These are phyloP conservation scores for Cercospora sesami DNA, from an alignment of 2,329 filamentous ascomycete species.

Conservation along the genomic window DNA sequence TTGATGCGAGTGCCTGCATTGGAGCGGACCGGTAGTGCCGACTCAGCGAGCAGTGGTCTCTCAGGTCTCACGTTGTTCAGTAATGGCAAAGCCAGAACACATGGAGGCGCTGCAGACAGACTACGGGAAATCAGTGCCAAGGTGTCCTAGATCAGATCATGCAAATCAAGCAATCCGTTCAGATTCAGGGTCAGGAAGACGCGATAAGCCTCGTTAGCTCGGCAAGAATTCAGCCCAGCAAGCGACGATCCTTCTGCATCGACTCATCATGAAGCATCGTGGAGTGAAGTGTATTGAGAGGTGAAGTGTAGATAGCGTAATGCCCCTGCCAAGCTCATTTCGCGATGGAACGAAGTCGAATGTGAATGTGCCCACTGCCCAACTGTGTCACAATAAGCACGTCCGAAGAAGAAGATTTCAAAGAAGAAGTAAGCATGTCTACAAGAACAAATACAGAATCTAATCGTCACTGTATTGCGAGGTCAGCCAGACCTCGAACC, in stretches of 20 bases:
- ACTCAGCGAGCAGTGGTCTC: conserved; percentile 30
- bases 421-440: not conserved
- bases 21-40: conserved; percentile 29
- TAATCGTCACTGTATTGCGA: not conserved
- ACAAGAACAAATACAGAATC: not conserved
- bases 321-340: too few relatives aligned
- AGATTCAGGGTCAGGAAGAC: not conserved
- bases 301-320: too few relatives aligned
- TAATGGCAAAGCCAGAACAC: conserved; percentile 22
- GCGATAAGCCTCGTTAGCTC: not conserved
- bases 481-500: not conserved
- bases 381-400: not conserved
- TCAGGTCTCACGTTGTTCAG: conserved; percentile 28
- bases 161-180: not conserved
- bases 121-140: conserved; percentile 29
- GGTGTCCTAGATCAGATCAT: not conserved
- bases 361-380: too few relatives aligned
- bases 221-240: not conserved
- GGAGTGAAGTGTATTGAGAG: not conserved
- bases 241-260: not conserved
- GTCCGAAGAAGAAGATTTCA: not conserved
- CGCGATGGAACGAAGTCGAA: too few relatives aligned
- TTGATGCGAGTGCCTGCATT: conserved; percentile 37
- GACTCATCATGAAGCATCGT: not conserved
- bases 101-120: conserved; percentile 33